Conservation (phyloP, 345 rosid species). For the Excoecaria agallocha region DNA sequence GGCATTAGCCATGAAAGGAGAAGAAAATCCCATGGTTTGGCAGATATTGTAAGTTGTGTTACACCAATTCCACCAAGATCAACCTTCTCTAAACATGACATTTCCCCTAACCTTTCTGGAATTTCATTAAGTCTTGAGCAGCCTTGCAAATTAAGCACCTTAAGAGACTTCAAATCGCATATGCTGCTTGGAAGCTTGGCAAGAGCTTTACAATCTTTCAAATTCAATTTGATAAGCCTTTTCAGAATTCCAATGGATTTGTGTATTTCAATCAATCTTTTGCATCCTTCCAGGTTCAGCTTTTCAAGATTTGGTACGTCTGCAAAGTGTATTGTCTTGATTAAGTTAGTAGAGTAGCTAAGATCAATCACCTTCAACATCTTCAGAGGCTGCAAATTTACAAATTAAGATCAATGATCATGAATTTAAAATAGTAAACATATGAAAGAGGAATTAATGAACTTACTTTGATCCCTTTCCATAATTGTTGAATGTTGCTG, state of each 20-base stretch:
- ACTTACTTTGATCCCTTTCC: slow-evolving; percentile 9
- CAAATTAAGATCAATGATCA: background rate
- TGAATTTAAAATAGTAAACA: background rate
- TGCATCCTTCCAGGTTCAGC: slow-evolving; percentile 7
- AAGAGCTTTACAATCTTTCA: slow-evolving; percentile 13
- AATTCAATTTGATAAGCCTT: background rate
- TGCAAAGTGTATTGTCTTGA: slow-evolving; percentile 1
- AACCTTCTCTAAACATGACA: slow-evolving; percentile 3
- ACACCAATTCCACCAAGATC: background rate
- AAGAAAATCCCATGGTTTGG: background rate
- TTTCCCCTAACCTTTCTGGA: background rate
- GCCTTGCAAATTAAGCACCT: background rate
- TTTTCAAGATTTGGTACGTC: background rate
- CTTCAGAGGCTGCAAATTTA: slow-evolving; percentile 4
- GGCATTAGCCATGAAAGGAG: background rate
- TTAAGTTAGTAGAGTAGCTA: background rate
- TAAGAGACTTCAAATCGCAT: slow-evolving; percentile 3
- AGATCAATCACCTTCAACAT: slow-evolving; percentile 14
- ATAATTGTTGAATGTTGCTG: background rate
- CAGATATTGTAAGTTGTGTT: slow-evolving; percentile 1
- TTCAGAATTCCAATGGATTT: slow-evolving; percentile 11
- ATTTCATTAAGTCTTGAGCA: slow-evolving; percentile 14
- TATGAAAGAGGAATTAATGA: background rate
- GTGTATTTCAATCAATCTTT: slow-evolving; percentile 2
- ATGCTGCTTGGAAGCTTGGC: slow-evolving; percentile 8